phyloP scores from a whole-genome alignment of 2,329 filamentous ascomycete genomes.

The Apiospora kogelbergensis region DNA sequence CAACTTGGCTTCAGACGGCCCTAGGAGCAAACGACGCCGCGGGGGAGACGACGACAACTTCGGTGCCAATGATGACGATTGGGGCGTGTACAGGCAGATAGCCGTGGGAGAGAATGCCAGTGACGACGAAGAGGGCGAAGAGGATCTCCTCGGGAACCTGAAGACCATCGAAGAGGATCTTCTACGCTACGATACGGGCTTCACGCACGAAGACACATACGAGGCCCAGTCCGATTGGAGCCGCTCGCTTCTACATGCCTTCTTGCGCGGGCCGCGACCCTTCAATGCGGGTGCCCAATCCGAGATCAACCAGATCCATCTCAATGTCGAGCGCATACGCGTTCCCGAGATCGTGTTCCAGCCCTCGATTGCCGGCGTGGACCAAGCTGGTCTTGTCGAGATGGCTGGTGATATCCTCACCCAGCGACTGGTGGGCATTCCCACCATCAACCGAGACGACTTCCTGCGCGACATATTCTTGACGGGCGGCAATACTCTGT shows the following conservation, averaged over 20 bases:
- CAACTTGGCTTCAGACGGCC: slow-evolving; percentile 88
- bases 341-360: slow-evolving; percentile 94
- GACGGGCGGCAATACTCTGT: slow-evolving; percentile 89
- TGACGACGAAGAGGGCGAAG: slow-evolving; percentile 90
- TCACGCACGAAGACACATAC: slow-evolving; percentile 88
- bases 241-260: slow-evolving; percentile 86
- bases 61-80: slow-evolving; percentile 95
- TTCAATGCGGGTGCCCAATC: slow-evolving; percentile 79
- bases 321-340: slow-evolving; percentile 94
- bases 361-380: slow-evolving; percentile 84
- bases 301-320: slow-evolving; percentile 83
- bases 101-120: slow-evolving; percentile 76
- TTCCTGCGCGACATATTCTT: slow-evolving; percentile 87
- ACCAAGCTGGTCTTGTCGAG: slow-evolving; percentile 91
- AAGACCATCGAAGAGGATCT: slow-evolving; percentile 81
- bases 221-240: slow-evolving; percentile 96
- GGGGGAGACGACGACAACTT: slow-evolving; percentile 95
- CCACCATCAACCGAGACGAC: slow-evolving; percentile 55
- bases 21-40: slow-evolving; percentile 78
- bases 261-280: slow-evolving; percentile 82
- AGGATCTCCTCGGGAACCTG: slow-evolving; percentile 74
- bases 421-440: slow-evolving; percentile 66
- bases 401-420: slow-evolving; percentile 88
- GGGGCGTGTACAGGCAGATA: slow-evolving; percentile 94
- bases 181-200: slow-evolving; percentile 80